Evolutionary conservation across 345 rosid species (phyloP).

Genomic region (Eucalyptus brandiana): DNA sequence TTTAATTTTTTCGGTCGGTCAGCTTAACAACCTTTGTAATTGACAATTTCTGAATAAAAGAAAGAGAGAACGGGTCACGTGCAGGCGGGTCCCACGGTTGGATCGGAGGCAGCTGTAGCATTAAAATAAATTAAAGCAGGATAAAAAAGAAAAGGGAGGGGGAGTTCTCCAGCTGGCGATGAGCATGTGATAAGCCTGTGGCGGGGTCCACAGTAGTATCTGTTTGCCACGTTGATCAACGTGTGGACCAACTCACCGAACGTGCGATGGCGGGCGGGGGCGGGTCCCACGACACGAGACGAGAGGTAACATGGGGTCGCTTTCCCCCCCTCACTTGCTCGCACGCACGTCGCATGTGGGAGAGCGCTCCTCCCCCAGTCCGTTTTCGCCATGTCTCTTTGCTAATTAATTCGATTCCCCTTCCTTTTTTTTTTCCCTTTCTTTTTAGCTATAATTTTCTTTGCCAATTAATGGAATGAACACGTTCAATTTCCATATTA

Average conservation of each 20-base stretch:
- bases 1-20: not conserved
- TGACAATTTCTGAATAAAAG: not conserved
- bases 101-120: not conserved
- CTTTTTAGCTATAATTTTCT: not conserved
- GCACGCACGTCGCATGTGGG: not conserved
- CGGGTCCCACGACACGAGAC: not conserved
- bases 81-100: not conserved
- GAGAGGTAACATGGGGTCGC: not conserved
- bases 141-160: not conserved
- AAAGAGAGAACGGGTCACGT: not conserved
- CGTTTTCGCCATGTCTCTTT: not conserved
- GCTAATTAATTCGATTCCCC: not conserved
- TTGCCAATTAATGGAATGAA: not conserved
- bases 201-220: not conserved
- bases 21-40: not conserved
- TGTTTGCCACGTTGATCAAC: not conserved
- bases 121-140: not conserved
- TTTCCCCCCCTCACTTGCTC: not conserved
- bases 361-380: not conserved
- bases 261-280: not conserved
- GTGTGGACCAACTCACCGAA: not conserved
- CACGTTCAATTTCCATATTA: not conserved
- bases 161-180: not conserved
- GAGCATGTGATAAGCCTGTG: not conserved
- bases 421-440: too few relatives aligned